phyloP scores from a whole-genome alignment of 2,329 filamentous ascomycete species.

The Macrophomina pseudophaseolina region DNA sequence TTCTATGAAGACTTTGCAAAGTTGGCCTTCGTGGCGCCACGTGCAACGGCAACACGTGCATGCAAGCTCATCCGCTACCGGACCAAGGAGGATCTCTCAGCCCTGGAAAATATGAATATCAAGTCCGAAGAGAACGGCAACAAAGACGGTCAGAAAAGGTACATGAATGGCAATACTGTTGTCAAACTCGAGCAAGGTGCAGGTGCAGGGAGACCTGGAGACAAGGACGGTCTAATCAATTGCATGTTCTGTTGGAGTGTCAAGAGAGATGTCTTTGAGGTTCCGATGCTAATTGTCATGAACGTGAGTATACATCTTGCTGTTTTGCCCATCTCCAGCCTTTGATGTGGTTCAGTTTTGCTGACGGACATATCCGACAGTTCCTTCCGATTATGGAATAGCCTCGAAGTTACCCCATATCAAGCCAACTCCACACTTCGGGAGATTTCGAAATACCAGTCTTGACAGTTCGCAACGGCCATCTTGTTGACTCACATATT shows the following conservation, averaged over 20 bases:
- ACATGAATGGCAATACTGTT: slow-evolving; percentile 18
- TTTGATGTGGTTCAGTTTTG: neutral
- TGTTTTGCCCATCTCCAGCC: neutral
- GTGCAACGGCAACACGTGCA: slow-evolving; percentile 80
- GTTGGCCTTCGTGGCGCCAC: slow-evolving; percentile 88
- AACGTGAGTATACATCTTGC: slow-evolving; percentile 72
- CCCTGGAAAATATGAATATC: slow-evolving; percentile 34
- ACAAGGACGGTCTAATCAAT: slow-evolving; percentile 87
- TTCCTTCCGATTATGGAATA: slow-evolving; percentile 24
- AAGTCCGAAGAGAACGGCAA: slow-evolving; percentile 25
- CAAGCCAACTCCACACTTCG: slow-evolving; percentile 15
- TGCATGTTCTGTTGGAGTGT: slow-evolving; percentile 98
- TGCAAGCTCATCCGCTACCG: slow-evolving; percentile 87
- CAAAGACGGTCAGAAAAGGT: slow-evolving; percentile 19
- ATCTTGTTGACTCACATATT: slow-evolving; percentile 13
- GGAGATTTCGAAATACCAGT: slow-evolving; percentile 6
- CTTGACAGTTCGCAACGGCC: neutral
- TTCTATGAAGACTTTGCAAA: slow-evolving; percentile 97
- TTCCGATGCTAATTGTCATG: slow-evolving; percentile 97
- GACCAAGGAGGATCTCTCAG: slow-evolving; percentile 54
- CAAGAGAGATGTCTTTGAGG: slow-evolving; percentile 95
- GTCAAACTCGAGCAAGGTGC: slow-evolving; percentile 46
- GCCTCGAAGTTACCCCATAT: slow-evolving; percentile 1
- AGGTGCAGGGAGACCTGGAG: slow-evolving; percentile 78
- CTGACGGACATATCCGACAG: slow-evolving; percentile 17